phyloP scores from a whole-genome alignment of 129 eudicot genomes.

The Flaveria bidentis region DNA sequence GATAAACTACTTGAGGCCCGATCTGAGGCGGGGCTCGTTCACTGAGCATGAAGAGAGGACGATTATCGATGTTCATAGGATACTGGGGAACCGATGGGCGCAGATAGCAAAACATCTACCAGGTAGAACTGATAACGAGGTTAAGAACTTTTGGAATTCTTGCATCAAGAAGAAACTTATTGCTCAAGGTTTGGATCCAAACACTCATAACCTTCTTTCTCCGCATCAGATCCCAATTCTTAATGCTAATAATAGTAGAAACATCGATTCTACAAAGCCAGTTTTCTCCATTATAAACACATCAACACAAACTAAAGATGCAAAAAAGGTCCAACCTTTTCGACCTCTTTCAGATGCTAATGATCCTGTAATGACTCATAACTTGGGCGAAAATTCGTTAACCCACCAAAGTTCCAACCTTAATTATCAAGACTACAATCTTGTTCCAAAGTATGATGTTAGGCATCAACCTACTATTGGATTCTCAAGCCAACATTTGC shows the following conservation, averaged over 20 bases:
- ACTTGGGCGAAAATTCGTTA: slow-evolving; percentile 29
- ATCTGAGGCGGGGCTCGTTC: slow-evolving; percentile 80
- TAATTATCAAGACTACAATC: slow-evolving; percentile 41
- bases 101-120: slow-evolving; percentile 89
- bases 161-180: slow-evolving; percentile 88
- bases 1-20: slow-evolving; percentile 75
- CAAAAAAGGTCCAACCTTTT: slow-evolving; percentile 34
- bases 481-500: slow-evolving; percentile 43
- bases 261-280: slow-evolving; percentile 26
- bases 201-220: slow-evolving; percentile 85
- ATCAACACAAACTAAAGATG: slow-evolving; percentile 44
- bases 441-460: slow-evolving; percentile 25
- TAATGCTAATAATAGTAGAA: slow-evolving; percentile 26
- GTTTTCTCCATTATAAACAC: slow-evolving; percentile 45
- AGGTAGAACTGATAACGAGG: slow-evolving; percentile 86
- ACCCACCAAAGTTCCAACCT: slow-evolving; percentile 25
- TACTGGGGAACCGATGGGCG: slow-evolving; percentile 88
- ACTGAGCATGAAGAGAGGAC: slow-evolving; percentile 82
- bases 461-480: slow-evolving; percentile 30
- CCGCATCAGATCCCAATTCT: slow-evolving; percentile 42
- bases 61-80: slow-evolving; percentile 81
- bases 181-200: slow-evolving; percentile 89
- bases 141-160: slow-evolving; percentile 92
- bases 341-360: slow-evolving; percentile 22
- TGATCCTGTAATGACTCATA: slow-evolving; percentile 19